Percentiles rank a stretch among this genome's conserved stretches.
Evolutionary conservation across 768 basidiomycete genomes (phyloP).

Genomic region (Guyanaporus albipodus): DNA sequence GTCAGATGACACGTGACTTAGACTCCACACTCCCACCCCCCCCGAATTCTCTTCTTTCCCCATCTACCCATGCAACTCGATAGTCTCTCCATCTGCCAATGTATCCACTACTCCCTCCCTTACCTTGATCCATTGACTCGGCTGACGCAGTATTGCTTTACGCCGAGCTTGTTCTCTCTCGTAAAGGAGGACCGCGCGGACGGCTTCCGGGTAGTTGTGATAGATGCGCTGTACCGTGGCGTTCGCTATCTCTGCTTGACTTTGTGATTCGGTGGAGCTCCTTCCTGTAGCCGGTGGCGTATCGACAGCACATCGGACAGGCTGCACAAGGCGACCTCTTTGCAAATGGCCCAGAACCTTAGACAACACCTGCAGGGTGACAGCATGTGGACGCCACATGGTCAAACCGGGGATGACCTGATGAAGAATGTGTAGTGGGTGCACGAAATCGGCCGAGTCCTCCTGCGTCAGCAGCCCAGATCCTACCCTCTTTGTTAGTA

Average conservation of each 20-base stretch:
- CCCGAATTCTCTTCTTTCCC: too few species aligned
- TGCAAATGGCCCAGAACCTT: conserved; percentile 45
- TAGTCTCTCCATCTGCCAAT: conserved; percentile 23
- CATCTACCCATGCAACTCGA: conserved; percentile 18
- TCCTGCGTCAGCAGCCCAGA: conserved; percentile 11
- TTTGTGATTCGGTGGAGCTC: conserved; percentile 22
- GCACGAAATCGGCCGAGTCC: conserved; percentile 46
- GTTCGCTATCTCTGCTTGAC: conserved; percentile 32
- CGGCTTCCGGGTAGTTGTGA: conserved; percentile 47
- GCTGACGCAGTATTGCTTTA: conserved; percentile 11
- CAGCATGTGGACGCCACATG: conserved; percentile 59
- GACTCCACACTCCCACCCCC: too few species aligned
- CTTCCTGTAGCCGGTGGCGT: conserved; percentile 20
- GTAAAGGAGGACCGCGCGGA: conserved; percentile 32
- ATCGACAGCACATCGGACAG: conserved; percentile 30
- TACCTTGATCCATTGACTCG: conserved; percentile 18
- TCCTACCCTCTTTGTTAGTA: conserved; percentile 14
- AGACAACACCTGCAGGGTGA: conserved; percentile 45
- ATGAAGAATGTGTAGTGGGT: conserved; percentile 56
- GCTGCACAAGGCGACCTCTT: conserved; percentile 46
- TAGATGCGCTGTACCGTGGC: conserved; percentile 45
- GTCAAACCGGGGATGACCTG: conserved; percentile 63
- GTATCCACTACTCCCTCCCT: conserved; percentile 20
- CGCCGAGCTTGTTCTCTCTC: conserved; percentile 31
- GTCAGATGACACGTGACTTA: conserved; percentile 49